Evolutionary conservation across 1,139 yeast species (phyloP), one percentile per base, ranked within the genome.

Genomic region (Hemisphaericaspora xylanilytica): DNA sequence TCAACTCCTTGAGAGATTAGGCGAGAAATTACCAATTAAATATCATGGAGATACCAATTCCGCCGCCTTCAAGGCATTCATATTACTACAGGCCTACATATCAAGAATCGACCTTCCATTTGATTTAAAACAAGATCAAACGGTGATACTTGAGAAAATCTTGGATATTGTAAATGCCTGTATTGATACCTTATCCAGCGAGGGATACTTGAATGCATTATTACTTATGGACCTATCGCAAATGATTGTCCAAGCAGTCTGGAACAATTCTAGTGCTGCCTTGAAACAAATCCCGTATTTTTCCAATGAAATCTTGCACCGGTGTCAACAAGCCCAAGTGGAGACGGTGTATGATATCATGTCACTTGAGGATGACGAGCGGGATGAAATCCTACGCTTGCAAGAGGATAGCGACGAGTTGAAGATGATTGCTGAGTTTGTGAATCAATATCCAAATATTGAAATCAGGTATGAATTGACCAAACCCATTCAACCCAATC

Each of bases 221-320:
- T 74, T 75, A 38, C 94, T 89, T 0, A 87, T 92, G 85, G 97
- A 92, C 56, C 58, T 90, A 41, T 77, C 86, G 2, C 98, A 92
- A 55, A 86, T 89, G 95, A 64, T 88, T 9, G 80, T 85, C 1
- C 98, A 92, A 58, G 95, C 85, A 0, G 65, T 85, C 20, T 89
- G 96, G 96, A 86, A 81, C 49, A 77, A 78, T 37, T 16, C 14
- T 5, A 15, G 14, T 12, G 33, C 37, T 9, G 85, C 95, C 1
- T 69, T 94, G 54, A 79, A 76, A 49, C 98, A 94, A 59, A 68
- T 92, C 29, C 98, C 98, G 1, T 73, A 70, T 51, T 78, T 89
- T 41, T 52, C 47, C 31, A 68, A 68, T 1, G 78, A 62, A 0
- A 73, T 82, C 10, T 61, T 89, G 35, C 60, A 62, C n/a, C 69